Evolutionary conservation across 192 early-diverging fungal genomes (phyloP), one percentile per base, ranked within the genome.

Genomic region (Coemansia javaensis): DNA sequence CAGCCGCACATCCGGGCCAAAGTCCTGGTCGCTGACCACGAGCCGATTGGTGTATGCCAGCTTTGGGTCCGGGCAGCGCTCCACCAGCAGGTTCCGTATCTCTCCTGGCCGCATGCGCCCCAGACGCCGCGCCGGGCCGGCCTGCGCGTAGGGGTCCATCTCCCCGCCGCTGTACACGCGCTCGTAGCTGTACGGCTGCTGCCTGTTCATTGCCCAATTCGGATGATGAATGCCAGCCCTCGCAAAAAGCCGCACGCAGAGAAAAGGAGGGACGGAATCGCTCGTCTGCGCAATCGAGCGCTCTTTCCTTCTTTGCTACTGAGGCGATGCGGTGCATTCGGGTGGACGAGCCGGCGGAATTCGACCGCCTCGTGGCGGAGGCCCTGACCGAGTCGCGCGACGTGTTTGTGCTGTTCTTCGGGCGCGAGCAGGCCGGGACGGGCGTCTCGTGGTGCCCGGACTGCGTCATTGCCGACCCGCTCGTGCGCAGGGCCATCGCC

Each of bases 21-120:
- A 87, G 58, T 90, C 87, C 20, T 79, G 59, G 12, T 82, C 66
- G 63, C 75, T 83, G 14, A 91, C 76, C 32, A 81, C 82, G n/a
- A 93, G 71, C 54, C 77, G 78, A 71, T 98, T 98, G 11, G 85
- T 88, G 39, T 84, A 56, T 4, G 79, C 79, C 30, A 77, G 46
- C 4, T 39, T 35, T 30, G 59, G 59, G 38, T 70, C 71, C 14
- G 81, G 69, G 25, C 79, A 80, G 42, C 60, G 69, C 39, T 33
- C 41, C 5, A 81, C 76, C 16, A 40, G 59, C 69, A 73, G 60
- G 34, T 48, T 56, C 34, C 57, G 51, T 27, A 37, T 58, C 40
- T 64, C 56, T 5, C 57, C 61, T 5, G 62, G 47, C 10, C 44
- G 47, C 17, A 70, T 14, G 13, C 41, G 31, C 5, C 37, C 23